Base-by-base conservation (phyloP, 1,139 yeast species). In the Magnusiomyces suaveolens region DNA sequence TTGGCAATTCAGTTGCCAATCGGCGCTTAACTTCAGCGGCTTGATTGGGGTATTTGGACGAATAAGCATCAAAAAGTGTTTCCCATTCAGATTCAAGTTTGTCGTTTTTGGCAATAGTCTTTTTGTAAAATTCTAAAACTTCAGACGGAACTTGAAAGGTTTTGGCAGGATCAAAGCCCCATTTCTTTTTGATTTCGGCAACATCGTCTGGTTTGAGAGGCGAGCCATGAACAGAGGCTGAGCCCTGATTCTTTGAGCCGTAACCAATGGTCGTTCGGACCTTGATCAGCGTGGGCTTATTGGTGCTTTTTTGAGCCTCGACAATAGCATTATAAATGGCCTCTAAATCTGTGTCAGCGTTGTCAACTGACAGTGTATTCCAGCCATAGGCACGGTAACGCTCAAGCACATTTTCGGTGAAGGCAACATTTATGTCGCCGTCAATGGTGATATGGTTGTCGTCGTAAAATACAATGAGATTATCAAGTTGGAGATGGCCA, bases 381-480 rank as follows among this genome's bases (percentile, higher is more conserved):
- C 98, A 94, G 65, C 96, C 97, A 74, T 92, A 92, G 57, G 97
- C 80, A 76, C 82, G 84, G 73, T 87, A 86, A 76, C 98, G 84
- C 70, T 77, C 79, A 62, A 79, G 68, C 52, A 94, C 98, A 69
- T 94, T 87, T 78, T 94, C 98, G 61, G 96, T 88, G 82, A 94
- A 92, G 61, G 98, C 89, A 62, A 83, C 82, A 63, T 80, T 77
- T 69, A 95, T 94, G 73, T 80, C 77, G 77, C 99, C 99, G 72
- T 92, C 99, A 70, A 92, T 92, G 67, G 98, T 85, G 77, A 92
- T 90, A 72, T 83, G 85, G 84, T 92, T 92, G 77, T 89, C 96
- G 71, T 92, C 99, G 84, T 94, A 94, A 76, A 92, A 83, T 57
- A 94, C 89, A 73, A 92, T 88, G 76, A 92, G 81, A 79, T 90